These are phyloP conservation scores for Ustilago loliicola DNA, from an alignment of 1,284 basidiomycete species.

Conservation along the genomic window DNA sequence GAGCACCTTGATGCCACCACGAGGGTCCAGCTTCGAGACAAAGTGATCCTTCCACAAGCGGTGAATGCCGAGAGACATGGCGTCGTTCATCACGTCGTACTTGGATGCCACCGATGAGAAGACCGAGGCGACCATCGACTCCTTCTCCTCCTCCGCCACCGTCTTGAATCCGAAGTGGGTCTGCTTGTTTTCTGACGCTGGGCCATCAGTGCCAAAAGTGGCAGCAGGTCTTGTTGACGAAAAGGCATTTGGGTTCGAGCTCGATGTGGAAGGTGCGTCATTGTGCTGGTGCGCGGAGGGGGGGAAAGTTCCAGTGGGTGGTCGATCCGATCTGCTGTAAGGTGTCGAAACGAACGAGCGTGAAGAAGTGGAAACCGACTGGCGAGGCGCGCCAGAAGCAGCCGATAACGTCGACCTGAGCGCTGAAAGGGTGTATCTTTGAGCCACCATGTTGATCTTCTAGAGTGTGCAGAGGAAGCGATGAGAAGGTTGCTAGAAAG, in stretches of 20 bases:
- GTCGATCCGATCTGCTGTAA: conserved; percentile 38
- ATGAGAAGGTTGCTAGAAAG: not conserved
- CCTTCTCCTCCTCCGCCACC: conserved; percentile 82
- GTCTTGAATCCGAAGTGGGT: conserved; percentile 94
- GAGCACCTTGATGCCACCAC: conserved; percentile 78
- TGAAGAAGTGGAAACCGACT: conserved; percentile 37
- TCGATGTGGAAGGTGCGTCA: conserved; percentile 17
- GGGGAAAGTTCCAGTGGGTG: conserved; percentile 51
- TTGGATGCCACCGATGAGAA: conserved; percentile 96
- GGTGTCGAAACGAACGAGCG: conserved; percentile 46
- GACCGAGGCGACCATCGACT: conserved; percentile 83
- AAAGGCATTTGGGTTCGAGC: conserved; percentile 10
- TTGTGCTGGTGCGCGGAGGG: conserved; percentile 48
- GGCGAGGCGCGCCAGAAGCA: conserved; percentile 34
- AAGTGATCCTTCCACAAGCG: conserved; percentile 97
- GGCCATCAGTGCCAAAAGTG: conserved; percentile 19
- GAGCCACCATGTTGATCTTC: conserved; percentile 45
- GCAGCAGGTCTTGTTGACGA: conserved; percentile 26
- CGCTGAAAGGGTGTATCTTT: conserved; percentile 47
- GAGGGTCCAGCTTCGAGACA: conserved; percentile 82
- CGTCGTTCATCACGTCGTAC: conserved; percentile 99
- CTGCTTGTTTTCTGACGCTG: conserved; percentile 39
- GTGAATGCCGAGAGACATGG: conserved; percentile 95
- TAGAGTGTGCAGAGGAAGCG: not conserved
- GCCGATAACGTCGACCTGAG: conserved; percentile 50